Evolutionary conservation across 2,329 filamentous ascomycete genomes (phyloP).

Genomic region (Podosphaera leucotricha): DNA sequence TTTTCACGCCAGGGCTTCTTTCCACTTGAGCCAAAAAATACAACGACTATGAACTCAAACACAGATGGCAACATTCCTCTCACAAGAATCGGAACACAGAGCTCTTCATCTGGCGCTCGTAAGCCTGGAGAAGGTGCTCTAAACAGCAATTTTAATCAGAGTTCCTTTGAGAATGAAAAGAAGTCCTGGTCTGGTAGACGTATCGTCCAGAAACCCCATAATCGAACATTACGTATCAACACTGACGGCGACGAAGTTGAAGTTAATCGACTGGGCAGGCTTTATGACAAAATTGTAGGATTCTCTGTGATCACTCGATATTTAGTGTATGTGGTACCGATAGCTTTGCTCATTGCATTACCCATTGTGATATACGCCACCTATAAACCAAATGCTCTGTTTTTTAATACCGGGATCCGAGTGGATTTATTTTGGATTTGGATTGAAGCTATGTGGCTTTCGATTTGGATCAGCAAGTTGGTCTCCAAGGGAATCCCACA

Average conservation of each 20-base stretch:
- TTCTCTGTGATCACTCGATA: slow-evolving; percentile 43
- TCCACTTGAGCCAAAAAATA: neutral
- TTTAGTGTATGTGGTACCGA: slow-evolving; percentile 41
- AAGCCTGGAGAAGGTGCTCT: slow-evolving; percentile 20
- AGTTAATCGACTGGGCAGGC: slow-evolving; percentile 39
- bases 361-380: slow-evolving; percentile 28
- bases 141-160: slow-evolving; percentile 5
- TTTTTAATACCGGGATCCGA: slow-evolving; percentile 19
- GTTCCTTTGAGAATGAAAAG: slow-evolving; percentile 11
- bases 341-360: slow-evolving; percentile 34
- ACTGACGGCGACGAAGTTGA: slow-evolving; percentile 27
- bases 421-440: slow-evolving; percentile 41
- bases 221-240: slow-evolving; percentile 20
- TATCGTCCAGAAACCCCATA: slow-evolving; percentile 19
- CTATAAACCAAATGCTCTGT: slow-evolving; percentile 8
- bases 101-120: slow-evolving; percentile 30
- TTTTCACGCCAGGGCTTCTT: neutral
- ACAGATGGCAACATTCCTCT: slow-evolving; percentile 26
- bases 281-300: slow-evolving; percentile 40
- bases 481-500: slow-evolving; percentile 34
- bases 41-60: slow-evolving; percentile 7
- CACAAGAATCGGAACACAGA: slow-evolving; percentile 29
- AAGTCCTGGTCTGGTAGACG: slow-evolving; percentile 18
- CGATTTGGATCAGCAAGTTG: slow-evolving; percentile 43
- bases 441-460: slow-evolving; percentile 45